Percentiles rank a stretch among this genome's conserved stretches.
These are phyloP conservation scores for Pelargonium citronellum DNA, from an alignment of 441 rosid genomes.

Conservation along the genomic window DNA sequence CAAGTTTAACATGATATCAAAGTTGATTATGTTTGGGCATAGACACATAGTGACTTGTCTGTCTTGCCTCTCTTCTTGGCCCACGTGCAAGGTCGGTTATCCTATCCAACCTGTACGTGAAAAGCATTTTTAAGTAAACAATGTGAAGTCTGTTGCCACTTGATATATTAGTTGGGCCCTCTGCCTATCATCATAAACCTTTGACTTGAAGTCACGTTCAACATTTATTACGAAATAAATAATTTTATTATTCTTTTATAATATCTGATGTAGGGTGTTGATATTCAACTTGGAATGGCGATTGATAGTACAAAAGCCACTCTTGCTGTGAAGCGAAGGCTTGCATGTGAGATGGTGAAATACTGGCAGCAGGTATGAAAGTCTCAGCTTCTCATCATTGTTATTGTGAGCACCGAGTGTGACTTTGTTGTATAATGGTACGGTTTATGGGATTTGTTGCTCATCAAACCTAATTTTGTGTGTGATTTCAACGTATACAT, in stretches of 20 bases:
- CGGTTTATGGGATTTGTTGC: background rate
- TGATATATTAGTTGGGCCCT: too few relatives aligned
- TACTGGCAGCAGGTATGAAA: conserved; percentile 93
- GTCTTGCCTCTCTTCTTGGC: too few relatives aligned
- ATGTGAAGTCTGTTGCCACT: too few relatives aligned
- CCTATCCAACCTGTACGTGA: too few relatives aligned
- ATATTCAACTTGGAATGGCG: conserved; percentile 98
- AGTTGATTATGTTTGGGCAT: too few relatives aligned
- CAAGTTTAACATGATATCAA: too few relatives aligned
- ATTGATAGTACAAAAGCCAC: conserved; percentile 96
- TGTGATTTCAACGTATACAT: too few relatives aligned
- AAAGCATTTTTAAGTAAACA: too few relatives aligned
- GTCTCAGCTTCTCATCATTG: background rate
- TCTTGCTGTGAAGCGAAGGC: conserved; percentile 96
- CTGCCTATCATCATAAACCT: too few relatives aligned
- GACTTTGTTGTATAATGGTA: background rate
- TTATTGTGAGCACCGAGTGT: background rate
- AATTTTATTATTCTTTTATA: background rate
- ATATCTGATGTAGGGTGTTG: conserved; percentile 64
- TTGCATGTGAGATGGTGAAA: conserved; percentile 98
- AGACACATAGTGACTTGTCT: too few relatives aligned
- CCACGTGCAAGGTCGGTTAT: too few relatives aligned
- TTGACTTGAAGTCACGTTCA: too few relatives aligned
- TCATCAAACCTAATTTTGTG: conserved; percentile 5
- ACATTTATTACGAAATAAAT: background rate